Conservation (phyloP, 2,329 filamentous ascomycete genomes). For the Pseudofabraea citricarpa region DNA sequence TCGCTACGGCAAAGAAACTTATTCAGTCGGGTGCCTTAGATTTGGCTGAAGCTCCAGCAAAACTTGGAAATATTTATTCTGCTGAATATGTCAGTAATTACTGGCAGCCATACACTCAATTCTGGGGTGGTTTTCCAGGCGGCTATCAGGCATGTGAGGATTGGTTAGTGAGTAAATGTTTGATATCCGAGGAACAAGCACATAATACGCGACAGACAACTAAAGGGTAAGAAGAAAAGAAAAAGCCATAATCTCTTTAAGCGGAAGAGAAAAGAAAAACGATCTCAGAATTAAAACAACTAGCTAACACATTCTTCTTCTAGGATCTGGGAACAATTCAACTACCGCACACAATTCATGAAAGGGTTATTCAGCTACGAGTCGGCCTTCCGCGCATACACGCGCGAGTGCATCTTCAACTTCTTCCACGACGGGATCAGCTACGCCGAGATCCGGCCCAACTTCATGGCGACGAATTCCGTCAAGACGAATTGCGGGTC, state of each 20-base stretch:
- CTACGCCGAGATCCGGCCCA: constrained; percentile 67
- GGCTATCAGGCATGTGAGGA: constrained; percentile 31
- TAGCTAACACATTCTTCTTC: no score
- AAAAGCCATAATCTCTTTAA: no score
- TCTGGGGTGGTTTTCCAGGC: constrained; percentile 24
- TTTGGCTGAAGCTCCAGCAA: background rate
- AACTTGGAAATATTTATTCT: background rate
- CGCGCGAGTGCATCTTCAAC: constrained; percentile 51
- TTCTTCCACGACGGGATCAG: constrained; percentile 63
- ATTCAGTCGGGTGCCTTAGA: background rate
- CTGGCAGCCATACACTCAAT: constrained; percentile 42
- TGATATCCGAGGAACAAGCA: constrained; percentile 56
- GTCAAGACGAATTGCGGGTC: constrained; percentile 55
- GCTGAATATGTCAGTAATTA: constrained; percentile 12
- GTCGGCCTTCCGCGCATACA: constrained; percentile 57
- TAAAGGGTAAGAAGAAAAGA: constrained; percentile 41
- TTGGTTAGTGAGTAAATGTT: constrained; percentile 60
- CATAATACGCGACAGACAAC: constrained; percentile 43
- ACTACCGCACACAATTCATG: constrained; percentile 65
- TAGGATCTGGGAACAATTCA: constrained; percentile 57
- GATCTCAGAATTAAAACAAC: no score
- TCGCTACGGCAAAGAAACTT: no score
- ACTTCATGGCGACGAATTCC: constrained; percentile 59
- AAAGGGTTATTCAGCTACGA: constrained; percentile 68
- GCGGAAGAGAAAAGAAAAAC: no score